Conservation (phyloP, 2,329 filamentous ascomycete species). For the Colletotrichum sp. region DNA sequence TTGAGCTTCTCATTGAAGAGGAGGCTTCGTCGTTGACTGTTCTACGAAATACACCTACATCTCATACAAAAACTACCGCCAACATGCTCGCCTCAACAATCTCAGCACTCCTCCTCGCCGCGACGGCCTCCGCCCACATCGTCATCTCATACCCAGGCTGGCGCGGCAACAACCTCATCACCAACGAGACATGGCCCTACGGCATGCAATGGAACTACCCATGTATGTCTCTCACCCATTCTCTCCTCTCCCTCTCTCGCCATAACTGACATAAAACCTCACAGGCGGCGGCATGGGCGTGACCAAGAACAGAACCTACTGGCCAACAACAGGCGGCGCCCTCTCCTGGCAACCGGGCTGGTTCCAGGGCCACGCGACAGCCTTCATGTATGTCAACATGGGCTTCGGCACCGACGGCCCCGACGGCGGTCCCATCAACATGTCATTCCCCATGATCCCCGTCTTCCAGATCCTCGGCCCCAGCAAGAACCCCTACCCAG, state of each 20-base stretch:
- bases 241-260: background rate
- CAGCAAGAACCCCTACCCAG: slow-evolving; percentile 82
- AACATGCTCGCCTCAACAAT: slow-evolving; percentile 54
- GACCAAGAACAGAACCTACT: slow-evolving; percentile 85
- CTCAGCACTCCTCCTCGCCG: slow-evolving; percentile 48
- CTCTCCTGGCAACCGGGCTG: slow-evolving; percentile 91
- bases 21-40: background rate
- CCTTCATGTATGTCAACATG: slow-evolving; percentile 89
- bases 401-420: slow-evolving; percentile 77
- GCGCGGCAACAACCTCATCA: slow-evolving; percentile 85
- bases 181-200: slow-evolving; percentile 80
- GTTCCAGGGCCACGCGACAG: slow-evolving; percentile 87
- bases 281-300: slow-evolving; percentile 83
- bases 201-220: slow-evolving; percentile 97
- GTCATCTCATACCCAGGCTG: slow-evolving; percentile 87
- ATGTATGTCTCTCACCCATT: slow-evolving; percentile 64
- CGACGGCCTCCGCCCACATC: slow-evolving; percentile 70
- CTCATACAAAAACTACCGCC: slow-evolving; percentile 19
- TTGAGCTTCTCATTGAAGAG: background rate
- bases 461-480: slow-evolving; percentile 86
- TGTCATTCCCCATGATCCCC: slow-evolving; percentile 82
- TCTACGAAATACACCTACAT: background rate
- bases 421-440: slow-evolving; percentile 75
- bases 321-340: slow-evolving; percentile 89
- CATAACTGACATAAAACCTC: slow-evolving; percentile 6